Base-by-base conservation (phyloP, 163 green algal species). In the Smithsoniella earleae region DNA sequence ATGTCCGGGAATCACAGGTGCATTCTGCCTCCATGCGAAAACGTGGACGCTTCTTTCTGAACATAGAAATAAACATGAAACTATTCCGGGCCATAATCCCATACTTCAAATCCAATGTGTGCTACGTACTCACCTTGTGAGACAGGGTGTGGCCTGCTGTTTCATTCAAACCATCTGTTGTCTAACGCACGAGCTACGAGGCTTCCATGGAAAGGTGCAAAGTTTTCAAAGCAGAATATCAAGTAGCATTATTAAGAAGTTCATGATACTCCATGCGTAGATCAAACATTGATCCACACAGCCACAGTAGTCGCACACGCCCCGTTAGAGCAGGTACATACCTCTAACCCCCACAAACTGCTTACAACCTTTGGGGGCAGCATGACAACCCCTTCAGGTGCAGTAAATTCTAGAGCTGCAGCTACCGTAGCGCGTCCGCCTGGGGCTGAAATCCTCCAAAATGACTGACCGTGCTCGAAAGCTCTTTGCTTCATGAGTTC, bases 371-470 rank as follows among this genome's bases (percentile, higher is more conserved):
- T 90, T 2, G 46, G 66, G 3, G 89, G 88, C 72, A 95, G 46
- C 16, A 78, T 79, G 3, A 95, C 77, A 3, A 84, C 82, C n/a
- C 87, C 88, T 44, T 93, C 86, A 1, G 85, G 84, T 0, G 82
- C 85, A 2, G 77, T 88, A 73, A 92, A 95, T 62, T 93, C 88
- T 36, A 95, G 82, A 49, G 93, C 80, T 0, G 86, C 86, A 8
- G 85, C 86, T 65, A 89, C 86, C 3, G 83, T 87, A 36, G 27
- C 46, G 38, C 62, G 36, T 0, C 82, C 43, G 62, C 31, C 34
- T 77, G 33, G 76, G 20, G 1, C 83, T 80, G 10, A 77, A 28
- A 2, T 94, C 44, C 52, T 89, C 75, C 74, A 95, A 95, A 44
- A 89, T 76, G 80, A 90, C 85, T 58, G 85, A 0, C 88, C 88